Base-by-base conservation (phyloP, 1,139 yeast species). In the Kluyveromyces marxianus region DNA sequence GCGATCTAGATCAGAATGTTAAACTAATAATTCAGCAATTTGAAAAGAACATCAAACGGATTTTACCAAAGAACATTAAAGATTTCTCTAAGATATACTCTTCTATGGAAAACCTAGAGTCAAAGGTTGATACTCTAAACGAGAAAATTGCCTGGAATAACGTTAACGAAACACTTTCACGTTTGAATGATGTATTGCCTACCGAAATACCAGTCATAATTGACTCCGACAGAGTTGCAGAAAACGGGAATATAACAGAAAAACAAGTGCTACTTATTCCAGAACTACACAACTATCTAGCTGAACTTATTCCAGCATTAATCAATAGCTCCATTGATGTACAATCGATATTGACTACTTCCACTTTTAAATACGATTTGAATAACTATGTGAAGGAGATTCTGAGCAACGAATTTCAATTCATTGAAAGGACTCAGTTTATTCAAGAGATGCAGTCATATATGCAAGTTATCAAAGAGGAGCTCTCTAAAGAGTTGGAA, bases 191-290 rank as follows among this genome's bases (percentile, higher is more conserved):
- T 2, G 43, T 47, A 14, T 47, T 63, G 38, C 67, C 67, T 2
- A 48, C 51, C 8, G 58, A 60, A 37, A 57, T 63, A 8, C 66
- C 67, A 1, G 61, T 63, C 2, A 55, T 60, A 29, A 49, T 62
- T 14, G 33, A 42, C 25, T 33, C 41, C 8, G 41, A 32, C n/a
- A 24, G 27, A 3, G 25, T 38, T 10, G 10, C 4, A 4, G 37
- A 32, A 21, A 26, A n/a, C 21, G 34, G 31, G 10, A 53, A 59
- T 43, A 52, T 50, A 27, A 50, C 56, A 5, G 52, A 58, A 1
- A 47, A 57, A 2, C 32, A 31, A 5, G 43, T 60, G 35, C 37
- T 61, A 41, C 53, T 62, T 29, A 55, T 62, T 21, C 65, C 65
- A 1, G 66, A 62, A 40, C 31, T 62, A 44, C 59, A 57, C 45